phyloP scores from a whole-genome alignment of 805 yeast genomes.

The Cyberlindnera mississippiensis region DNA sequence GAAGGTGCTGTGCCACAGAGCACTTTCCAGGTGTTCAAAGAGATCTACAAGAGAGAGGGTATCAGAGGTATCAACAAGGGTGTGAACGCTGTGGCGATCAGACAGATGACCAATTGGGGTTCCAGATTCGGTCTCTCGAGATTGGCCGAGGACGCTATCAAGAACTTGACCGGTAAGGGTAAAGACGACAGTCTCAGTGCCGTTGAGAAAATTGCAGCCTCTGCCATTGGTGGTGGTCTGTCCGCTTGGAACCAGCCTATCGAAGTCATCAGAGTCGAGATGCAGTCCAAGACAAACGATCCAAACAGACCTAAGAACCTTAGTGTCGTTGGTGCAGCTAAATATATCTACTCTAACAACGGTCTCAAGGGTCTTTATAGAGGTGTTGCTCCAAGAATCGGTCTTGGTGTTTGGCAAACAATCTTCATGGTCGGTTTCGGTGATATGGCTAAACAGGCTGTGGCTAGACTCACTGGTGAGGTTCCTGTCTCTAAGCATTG shows the following conservation, averaged over 20 bases:
- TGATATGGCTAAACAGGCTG: conserved; percentile 79
- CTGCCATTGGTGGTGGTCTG: conserved; percentile 94
- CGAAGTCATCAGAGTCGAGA: conserved; percentile 95
- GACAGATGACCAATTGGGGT: conserved; percentile 99
- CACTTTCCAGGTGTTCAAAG: conserved; percentile 81
- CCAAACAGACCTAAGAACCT: conserved; percentile 94
- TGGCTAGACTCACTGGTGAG: conserved; percentile 60
- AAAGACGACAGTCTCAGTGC: conserved; percentile 63
- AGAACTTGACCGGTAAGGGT: conserved; percentile 56
- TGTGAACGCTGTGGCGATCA: conserved; percentile 97
- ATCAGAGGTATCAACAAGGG: conserved; percentile 94
- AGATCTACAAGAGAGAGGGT: conserved; percentile 82
- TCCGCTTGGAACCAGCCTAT: conserved; percentile 99
- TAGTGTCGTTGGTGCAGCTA: conserved; percentile 70
- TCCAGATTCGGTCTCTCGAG: conserved; percentile 92
- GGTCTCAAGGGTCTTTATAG: conserved; percentile 90
- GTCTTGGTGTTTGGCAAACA: conserved; percentile 97
- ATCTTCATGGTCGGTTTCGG: conserved; percentile 98
- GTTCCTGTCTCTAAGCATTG: conserved; percentile 34
- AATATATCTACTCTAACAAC: conserved; percentile 75
- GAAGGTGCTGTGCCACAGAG: conserved; percentile 69
- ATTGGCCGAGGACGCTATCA: conserved; percentile 83
- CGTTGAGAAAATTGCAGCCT: conserved; percentile 75
- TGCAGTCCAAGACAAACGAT: conserved; percentile 93
- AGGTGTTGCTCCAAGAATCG: conserved; percentile 97